Base-by-base conservation (phyloP, 352 stramenopile genomes). In the Globisporangium iwayamae region DNA sequence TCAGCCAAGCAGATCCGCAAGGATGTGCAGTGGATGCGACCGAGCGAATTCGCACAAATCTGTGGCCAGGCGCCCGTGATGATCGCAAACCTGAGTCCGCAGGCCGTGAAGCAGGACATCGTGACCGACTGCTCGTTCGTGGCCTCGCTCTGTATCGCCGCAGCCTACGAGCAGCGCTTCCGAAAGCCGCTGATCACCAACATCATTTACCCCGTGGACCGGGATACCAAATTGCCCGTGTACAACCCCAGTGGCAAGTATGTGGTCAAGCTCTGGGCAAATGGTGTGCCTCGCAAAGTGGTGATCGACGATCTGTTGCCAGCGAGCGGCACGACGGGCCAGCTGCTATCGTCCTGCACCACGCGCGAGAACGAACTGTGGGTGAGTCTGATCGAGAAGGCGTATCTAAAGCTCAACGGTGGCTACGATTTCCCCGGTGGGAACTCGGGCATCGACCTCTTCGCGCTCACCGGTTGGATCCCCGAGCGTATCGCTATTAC, bases 321-420 rank as follows among this genome's bases (percentile, higher is more conserved):
- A 3, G 85, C 99, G 14, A 96, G 92, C 45, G 66, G 62, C 2
- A 57, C 71, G 7, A 85, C 75, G 0, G 75, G 79, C 2, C 70
- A 93, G 28, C 75, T 96, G 22, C 66, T 98, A 16, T 97, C 89
- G 56, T 93, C 85, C 28, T 94, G 85, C 45, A 91, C 74, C 25
- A 96, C 83, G 20, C 74, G 61, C 46, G 76, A 87, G 70, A 94
- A 94, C 65, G 87, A 96, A 46, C 71, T 95, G 10, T 95, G 84
- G 84, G 96, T 99, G n/a, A 94, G 85, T 64, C 84, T 99, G 14
- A 97, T 99, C 36, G 97, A 99, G 82, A 99, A 99, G 68, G 97
- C 97, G 3, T 99, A 98, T 65, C 80, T 99, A 67, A 99, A 99
- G 72, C 79, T 99, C 6, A 96, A 95, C 60, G 97, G 97, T 41